Conservation (phyloP, 2,329 filamentous ascomycete genomes). For the Pyrenochaeta sp. region DNA sequence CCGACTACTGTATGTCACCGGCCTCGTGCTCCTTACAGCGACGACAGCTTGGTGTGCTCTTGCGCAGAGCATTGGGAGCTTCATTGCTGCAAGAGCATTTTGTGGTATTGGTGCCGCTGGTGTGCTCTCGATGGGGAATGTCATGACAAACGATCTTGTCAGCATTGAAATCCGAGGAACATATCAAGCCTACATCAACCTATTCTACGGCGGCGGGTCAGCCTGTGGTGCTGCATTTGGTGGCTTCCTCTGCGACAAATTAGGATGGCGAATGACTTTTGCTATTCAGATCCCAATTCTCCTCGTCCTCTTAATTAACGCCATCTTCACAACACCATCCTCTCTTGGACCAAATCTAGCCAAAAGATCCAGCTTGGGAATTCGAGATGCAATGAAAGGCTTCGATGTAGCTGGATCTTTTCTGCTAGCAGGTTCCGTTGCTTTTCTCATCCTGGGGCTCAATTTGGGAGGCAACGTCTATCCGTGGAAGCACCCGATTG, state of each 20-base stretch:
- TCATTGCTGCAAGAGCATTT: conserved; percentile 74
- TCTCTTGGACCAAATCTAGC: conserved; percentile 57
- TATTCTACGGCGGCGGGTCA: conserved; percentile 64
- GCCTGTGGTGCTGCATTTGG: conserved; percentile 72
- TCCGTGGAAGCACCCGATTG: conserved; percentile 60
- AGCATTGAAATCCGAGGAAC: conserved; percentile 75
- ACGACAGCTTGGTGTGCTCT: conserved; percentile 75
- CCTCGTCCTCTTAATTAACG: conserved; percentile 54
- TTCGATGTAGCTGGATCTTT: conserved; percentile 61
- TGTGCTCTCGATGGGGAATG: conserved; percentile 71
- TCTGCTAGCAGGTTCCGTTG: conserved; percentile 57
- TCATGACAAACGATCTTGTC: conserved; percentile 77
- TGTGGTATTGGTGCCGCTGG: conserved; percentile 79
- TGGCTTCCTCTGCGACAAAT: conserved; percentile 71
- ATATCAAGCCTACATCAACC: conserved; percentile 75
- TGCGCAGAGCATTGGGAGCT: conserved; percentile 71
- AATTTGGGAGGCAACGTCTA: conserved; percentile 63
- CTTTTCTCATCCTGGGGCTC: conserved; percentile 59
- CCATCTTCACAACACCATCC: conserved; percentile 54
- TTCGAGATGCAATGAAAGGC: conserved; percentile 55
- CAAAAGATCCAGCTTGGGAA: conserved; percentile 50
- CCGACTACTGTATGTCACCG: conserved; percentile 70
- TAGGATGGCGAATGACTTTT: conserved; percentile 79
- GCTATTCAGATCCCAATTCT: conserved; percentile 61
- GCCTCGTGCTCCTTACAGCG: conserved; percentile 68